Conservation (phyloP, 129 eudicot genomes). For the Tagetes patula region DNA sequence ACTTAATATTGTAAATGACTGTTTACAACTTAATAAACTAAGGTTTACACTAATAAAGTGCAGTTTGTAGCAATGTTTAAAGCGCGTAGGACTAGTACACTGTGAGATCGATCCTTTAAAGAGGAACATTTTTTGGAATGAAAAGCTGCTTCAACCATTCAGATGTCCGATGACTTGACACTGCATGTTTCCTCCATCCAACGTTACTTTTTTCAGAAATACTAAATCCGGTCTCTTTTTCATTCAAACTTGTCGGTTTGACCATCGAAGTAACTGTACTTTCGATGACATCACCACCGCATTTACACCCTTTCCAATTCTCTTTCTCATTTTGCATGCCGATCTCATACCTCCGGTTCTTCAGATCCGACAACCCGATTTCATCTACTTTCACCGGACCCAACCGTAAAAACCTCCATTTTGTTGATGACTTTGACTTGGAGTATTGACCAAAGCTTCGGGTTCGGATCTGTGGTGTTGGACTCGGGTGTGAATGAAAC, state of each 20-base stretch:
- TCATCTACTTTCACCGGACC: constrained; percentile 64
- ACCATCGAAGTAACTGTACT: constrained; percentile 26
- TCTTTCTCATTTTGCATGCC: constrained; percentile 21
- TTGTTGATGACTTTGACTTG: constrained; percentile 35
- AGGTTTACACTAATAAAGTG: no score
- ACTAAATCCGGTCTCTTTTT: background rate
- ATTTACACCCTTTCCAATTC: constrained; percentile 47
- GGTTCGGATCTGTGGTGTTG: constrained; percentile 55
- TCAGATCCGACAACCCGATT: constrained; percentile 52
- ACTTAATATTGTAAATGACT: no score
- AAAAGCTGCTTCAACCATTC: constrained; percentile 71
- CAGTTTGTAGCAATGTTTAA: no score
- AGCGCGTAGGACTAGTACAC: no score
- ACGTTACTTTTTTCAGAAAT: constrained; percentile 18
- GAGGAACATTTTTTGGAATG: background rate
- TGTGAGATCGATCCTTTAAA: background rate
- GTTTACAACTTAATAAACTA: no score
- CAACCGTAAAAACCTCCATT: constrained; percentile 55
- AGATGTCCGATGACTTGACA: constrained; percentile 70
- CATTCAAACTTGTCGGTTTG: constrained; percentile 10
- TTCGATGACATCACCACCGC: constrained; percentile 45
- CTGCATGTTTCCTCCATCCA: constrained; percentile 40
- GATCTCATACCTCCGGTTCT: constrained; percentile 46
- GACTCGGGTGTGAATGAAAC: constrained; percentile 82
- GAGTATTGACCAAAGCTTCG: constrained; percentile 4